phyloP scores from a whole-genome alignment of 345 rosid species.

The Eucalyptus cloeziana region DNA sequence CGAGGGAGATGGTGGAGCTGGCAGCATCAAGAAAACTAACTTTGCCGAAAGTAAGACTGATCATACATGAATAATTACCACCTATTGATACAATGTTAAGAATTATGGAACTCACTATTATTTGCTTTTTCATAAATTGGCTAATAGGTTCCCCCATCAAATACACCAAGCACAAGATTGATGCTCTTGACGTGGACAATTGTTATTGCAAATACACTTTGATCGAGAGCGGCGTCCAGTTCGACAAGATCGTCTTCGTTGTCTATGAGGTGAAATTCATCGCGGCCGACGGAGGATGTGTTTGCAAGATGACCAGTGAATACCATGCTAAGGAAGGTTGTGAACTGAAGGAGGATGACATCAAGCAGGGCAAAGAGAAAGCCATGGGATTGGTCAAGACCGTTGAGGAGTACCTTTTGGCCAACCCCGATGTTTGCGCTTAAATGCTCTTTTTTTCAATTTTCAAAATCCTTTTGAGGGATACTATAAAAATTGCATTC shows the following conservation, averaged over 20 bases:
- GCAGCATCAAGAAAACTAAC: background rate
- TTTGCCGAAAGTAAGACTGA: background rate
- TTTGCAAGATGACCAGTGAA: conserved; percentile 20
- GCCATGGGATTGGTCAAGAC: conserved; percentile 18
- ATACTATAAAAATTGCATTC: too few species aligned
- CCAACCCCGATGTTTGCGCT: background rate
- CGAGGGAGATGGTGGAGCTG: background rate
- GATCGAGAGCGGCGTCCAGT: conserved; percentile 18
- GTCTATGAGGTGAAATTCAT: conserved; percentile 10
- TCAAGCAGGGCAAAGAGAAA: conserved; percentile 19
- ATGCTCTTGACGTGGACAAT: conserved; percentile 14
- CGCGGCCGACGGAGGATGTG: conserved; percentile 14
- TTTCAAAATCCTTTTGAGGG: background rate
- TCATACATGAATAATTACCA: background rate
- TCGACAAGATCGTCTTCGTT: conserved; percentile 7
- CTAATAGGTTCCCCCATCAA: conserved; percentile 10
- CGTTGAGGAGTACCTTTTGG: conserved; percentile 14
- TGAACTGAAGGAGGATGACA: conserved; percentile 14
- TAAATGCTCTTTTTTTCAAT: background rate
- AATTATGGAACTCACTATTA: background rate
- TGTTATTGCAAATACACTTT: conserved; percentile 15
- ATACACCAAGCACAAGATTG: conserved; percentile 16
- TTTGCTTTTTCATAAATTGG: background rate
- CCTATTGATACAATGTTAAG: background rate
- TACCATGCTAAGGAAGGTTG: conserved; percentile 13